Evolutionary conservation across 2,329 filamentous ascomycete genomes (phyloP).

Genomic region (Fusarium sp.): DNA sequence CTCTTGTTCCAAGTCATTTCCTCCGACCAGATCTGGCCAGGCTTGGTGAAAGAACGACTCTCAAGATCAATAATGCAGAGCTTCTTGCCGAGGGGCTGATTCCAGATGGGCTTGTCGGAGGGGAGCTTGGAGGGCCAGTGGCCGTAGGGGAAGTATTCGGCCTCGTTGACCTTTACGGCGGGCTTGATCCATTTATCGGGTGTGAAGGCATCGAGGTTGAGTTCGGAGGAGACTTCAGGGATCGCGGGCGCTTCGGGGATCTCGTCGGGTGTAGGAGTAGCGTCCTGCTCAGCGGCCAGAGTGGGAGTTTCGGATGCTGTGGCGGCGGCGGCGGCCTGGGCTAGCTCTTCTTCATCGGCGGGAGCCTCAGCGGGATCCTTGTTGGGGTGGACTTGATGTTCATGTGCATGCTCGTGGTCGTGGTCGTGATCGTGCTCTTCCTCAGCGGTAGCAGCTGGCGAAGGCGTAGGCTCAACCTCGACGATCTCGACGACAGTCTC

Average conservation of each 20-base stretch:
- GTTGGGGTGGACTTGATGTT: not conserved
- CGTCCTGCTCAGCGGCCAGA: not conserved
- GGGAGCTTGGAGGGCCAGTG: slow-evolving; percentile 50
- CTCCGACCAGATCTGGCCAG: slow-evolving; percentile 51
- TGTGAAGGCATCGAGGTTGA: slow-evolving; percentile 15
- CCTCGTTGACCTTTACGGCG: slow-evolving; percentile 39
- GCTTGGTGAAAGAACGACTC: slow-evolving; percentile 52
- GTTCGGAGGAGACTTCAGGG: not conserved
- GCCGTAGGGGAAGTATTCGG: slow-evolving; percentile 47
- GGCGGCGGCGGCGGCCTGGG: slow-evolving; percentile 3
- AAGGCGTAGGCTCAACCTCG: not conserved
- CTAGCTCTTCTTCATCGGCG: slow-evolving; percentile 17
- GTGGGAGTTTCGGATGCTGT: slow-evolving; percentile 2
- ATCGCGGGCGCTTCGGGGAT: slow-evolving; percentile 8
- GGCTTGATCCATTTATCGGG: slow-evolving; percentile 27
- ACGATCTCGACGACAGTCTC: slow-evolving; percentile 1
- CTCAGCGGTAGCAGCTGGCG: not conserved
- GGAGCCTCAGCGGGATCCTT: slow-evolving; percentile 16
- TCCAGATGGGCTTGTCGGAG: slow-evolving; percentile 46
- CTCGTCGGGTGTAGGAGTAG: not conserved
- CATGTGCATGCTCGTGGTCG: not conserved
- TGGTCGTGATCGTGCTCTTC: not conserved
- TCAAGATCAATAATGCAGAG: slow-evolving; percentile 60
- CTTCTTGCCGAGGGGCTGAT: slow-evolving; percentile 50
- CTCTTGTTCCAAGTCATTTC: slow-evolving; percentile 53